Evolutionary conservation across 345 rosid species (phyloP).

Genomic region (Carallia brachiata): DNA sequence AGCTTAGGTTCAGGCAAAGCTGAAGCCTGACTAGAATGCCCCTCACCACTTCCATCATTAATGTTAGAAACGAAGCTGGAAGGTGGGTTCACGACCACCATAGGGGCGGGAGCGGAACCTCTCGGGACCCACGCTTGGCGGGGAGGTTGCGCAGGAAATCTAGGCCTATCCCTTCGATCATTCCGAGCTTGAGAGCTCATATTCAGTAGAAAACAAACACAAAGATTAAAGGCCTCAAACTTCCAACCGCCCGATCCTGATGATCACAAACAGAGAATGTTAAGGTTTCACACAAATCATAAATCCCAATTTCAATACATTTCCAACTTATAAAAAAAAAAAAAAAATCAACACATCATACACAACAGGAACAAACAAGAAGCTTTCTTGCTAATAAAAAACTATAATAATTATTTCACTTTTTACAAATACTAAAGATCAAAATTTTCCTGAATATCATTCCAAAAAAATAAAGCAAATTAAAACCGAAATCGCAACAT

Average conservation of each 20-base stretch:
- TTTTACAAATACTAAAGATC: no score
- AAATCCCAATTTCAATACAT: no score
- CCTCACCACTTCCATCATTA: conserved; percentile 17
- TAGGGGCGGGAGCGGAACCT: conserved; percentile 34
- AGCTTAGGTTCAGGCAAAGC: conserved; percentile 29
- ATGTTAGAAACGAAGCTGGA: conserved; percentile 20
- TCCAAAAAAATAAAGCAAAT: no score
- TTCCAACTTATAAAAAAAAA: no score
- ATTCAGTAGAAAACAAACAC: conserved; percentile 13
- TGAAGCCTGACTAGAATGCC: conserved; percentile 8
- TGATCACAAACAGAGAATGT: neutral
- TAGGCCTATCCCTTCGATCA: conserved; percentile 53
- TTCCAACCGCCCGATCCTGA: neutral
- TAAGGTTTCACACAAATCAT: no score
- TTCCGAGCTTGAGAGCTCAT: conserved; percentile 62
- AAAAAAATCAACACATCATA: no score
- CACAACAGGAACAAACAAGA: no score
- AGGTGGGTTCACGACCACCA: conserved; percentile 18
- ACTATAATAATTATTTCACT: no score
- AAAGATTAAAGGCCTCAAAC: neutral
- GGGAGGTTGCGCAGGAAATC: conserved; percentile 31
- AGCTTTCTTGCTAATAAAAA: no score
- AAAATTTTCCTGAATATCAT: no score
- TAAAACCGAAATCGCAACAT: no score
- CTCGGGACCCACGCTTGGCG: conserved; percentile 82